Evolutionary conservation across 306 rosid species (phyloP).

Genomic region (Rubus parviflorus): DNA sequence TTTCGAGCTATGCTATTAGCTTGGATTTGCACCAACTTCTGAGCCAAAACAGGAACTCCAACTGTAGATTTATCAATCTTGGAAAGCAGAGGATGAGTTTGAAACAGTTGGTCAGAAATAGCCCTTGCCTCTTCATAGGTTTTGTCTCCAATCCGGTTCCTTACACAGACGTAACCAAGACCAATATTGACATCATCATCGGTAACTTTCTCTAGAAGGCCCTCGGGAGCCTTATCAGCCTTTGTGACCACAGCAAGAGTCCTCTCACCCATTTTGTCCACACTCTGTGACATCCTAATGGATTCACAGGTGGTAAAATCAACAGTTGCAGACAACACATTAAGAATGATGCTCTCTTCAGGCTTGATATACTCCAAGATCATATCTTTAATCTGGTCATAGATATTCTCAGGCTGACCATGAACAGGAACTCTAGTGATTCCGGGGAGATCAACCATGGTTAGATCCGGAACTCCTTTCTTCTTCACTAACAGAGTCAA

Average conservation of each 20-base stretch:
- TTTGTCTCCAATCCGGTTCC: background rate
- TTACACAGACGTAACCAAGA: background rate
- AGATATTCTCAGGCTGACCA: background rate
- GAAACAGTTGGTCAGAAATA: background rate
- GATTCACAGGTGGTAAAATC: background rate
- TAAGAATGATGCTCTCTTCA: background rate
- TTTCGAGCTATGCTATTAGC: constrained; percentile 9
- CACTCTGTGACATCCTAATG: background rate
- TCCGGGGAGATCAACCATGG: background rate
- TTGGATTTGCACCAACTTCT: constrained; percentile 2
- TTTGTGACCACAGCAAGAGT: background rate
- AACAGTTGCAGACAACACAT: background rate
- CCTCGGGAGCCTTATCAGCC: background rate
- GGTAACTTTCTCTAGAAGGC: background rate
- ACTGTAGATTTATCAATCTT: background rate
- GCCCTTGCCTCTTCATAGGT: background rate
- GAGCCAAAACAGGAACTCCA: background rate
- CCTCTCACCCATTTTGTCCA: background rate
- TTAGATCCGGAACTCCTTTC: background rate
- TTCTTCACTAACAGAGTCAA: background rate
- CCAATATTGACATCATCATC: background rate
- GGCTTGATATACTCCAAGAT: background rate
- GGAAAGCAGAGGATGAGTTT: background rate
- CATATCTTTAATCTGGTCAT: background rate
- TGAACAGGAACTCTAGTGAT: background rate